phyloP scores from a whole-genome alignment of 1,284 basidiomycete genomes.

The Veloboletus limbatus region DNA sequence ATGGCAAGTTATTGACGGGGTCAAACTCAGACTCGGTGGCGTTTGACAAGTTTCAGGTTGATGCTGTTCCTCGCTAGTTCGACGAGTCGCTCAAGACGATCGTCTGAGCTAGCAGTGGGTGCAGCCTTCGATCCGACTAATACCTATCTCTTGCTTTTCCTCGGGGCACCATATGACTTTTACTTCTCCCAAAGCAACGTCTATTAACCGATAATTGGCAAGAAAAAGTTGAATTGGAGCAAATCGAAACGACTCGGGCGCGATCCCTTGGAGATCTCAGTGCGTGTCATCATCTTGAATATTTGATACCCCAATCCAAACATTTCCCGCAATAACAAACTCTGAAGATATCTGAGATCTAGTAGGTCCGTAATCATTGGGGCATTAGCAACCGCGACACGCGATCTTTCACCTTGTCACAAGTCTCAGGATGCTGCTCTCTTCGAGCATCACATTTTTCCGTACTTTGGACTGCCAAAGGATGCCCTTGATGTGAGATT shows the following conservation, averaged over 20 bases:
- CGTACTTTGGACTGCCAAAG: background rate
- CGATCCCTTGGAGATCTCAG: background rate
- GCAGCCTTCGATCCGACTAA: background rate
- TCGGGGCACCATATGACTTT: background rate
- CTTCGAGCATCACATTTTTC: background rate
- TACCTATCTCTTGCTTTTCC: background rate
- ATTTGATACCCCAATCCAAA: background rate
- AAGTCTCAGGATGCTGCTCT: slow-evolving; percentile 1
- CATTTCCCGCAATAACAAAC: background rate
- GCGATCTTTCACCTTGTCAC: slow-evolving; percentile 13
- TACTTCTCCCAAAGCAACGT: background rate
- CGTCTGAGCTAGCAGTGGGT: background rate
- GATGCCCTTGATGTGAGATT: background rate
- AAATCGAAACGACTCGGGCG: too few species aligned
- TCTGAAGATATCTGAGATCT: slow-evolving; percentile 14
- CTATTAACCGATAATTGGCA: background rate
- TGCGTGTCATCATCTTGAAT: background rate
- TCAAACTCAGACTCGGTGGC: background rate
- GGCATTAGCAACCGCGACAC: slow-evolving; percentile 9
- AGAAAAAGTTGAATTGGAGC: too few species aligned
- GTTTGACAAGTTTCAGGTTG: background rate
- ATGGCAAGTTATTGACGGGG: background rate
- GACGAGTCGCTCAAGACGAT: too few species aligned
- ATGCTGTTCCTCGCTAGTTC: background rate
- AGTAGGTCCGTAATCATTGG: slow-evolving; percentile 8